These are phyloP conservation scores for Heliosperma pusillum DNA, from an alignment of 148 eudicot genomes.

Conservation along the genomic window DNA sequence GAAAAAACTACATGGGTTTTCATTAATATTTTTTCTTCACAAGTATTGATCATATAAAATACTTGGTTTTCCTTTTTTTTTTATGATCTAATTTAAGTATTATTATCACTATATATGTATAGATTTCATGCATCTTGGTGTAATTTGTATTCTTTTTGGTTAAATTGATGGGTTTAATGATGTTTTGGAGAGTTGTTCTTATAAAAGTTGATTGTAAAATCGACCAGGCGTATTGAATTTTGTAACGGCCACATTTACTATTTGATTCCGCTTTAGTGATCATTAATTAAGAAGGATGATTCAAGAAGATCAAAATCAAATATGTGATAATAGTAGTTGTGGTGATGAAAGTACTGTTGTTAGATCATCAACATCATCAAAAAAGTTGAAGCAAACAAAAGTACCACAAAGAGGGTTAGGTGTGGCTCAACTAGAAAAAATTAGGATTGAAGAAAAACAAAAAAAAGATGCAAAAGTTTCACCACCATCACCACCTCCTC, in stretches of 20 bases:
- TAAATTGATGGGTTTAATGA: not conserved
- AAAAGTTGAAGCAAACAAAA: slow-evolving; percentile 56
- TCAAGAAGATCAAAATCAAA: slow-evolving; percentile 45
- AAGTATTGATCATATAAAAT: not conserved
- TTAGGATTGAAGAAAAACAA: slow-evolving; percentile 65
- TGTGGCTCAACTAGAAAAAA: slow-evolving; percentile 86
- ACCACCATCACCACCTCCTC: slow-evolving; percentile 10
- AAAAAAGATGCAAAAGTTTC: slow-evolving; percentile 32
- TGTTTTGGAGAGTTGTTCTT: not conserved
- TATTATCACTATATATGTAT: too few species aligned
- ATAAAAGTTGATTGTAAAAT: not conserved
- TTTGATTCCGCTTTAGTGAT: too few species aligned
- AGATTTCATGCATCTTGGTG: too few species aligned
- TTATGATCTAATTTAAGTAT: too few species aligned
- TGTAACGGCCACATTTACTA: too few species aligned
- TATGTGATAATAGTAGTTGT: slow-evolving; percentile 30
- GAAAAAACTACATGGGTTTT: not conserved
- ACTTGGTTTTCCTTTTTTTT: not conserved
- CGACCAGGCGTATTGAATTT: not conserved
- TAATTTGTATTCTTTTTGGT: too few species aligned
- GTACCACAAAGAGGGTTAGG: slow-evolving; percentile 93
- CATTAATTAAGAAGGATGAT: slow-evolving; percentile 31
- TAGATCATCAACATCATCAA: slow-evolving; percentile 55
- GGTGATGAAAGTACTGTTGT: slow-evolving; percentile 18
- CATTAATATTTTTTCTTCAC: not conserved